phyloP scores from a whole-genome alignment of 2,329 filamentous ascomycete genomes.

The Sporothrix dimorphospora region DNA sequence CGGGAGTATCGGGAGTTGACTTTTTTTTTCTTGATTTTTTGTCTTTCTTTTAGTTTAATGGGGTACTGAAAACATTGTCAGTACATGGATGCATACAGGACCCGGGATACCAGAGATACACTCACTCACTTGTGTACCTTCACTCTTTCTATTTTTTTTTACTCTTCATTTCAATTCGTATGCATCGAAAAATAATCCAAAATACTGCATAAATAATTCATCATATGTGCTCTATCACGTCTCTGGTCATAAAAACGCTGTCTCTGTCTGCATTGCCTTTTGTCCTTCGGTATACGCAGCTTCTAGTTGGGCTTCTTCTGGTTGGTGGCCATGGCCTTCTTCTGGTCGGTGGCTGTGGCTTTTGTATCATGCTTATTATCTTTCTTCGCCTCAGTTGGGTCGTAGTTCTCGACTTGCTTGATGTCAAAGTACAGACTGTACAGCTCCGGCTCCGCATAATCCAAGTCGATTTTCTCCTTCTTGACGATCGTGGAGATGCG shows the following conservation, averaged over 20 bases:
- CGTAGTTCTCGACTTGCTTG: neutral
- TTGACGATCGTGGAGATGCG: slow-evolving; percentile 11
- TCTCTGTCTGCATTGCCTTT: no score
- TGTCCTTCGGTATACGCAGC: neutral
- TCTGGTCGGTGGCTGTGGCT: no score
- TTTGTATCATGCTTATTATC: neutral
- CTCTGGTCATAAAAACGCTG: no score
- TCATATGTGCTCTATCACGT: neutral
- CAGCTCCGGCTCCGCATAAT: neutral
- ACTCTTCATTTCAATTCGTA: neutral
- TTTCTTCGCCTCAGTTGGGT: neutral
- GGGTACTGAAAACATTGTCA: neutral
- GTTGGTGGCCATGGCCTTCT: neutral
- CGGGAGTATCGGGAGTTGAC: slow-evolving; percentile 9
- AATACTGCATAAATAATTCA: neutral
- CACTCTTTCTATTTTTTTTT: slow-evolving; percentile 5
- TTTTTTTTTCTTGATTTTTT: neutral
- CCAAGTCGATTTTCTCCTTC: slow-evolving; percentile 8
- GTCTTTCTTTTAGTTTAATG: neutral
- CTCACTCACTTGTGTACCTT: slow-evolving; percentile 22
- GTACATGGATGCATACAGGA: neutral
- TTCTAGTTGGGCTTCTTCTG: neutral
- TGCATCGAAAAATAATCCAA: neutral
- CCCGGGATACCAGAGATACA: slow-evolving; percentile 23
- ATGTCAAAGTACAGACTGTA: slow-evolving; percentile 24